Base-by-base conservation (phyloP, 805 yeast species). In the Candida manassasensis region DNA sequence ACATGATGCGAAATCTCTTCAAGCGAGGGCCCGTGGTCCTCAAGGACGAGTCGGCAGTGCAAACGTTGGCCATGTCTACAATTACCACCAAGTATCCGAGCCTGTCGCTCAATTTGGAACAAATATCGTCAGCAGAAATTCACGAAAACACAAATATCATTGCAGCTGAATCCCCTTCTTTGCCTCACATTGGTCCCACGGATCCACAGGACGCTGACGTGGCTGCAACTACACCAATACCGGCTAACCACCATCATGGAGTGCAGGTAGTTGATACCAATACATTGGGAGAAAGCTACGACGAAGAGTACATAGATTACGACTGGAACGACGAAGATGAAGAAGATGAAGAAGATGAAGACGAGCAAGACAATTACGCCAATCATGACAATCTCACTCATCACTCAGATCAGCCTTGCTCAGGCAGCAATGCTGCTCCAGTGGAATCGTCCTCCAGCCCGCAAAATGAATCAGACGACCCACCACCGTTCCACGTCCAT, bases 401-500 rank as follows among this genome's bases (percentile, higher is more conserved):
- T 29, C 21, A 21, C 9, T 21, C 11, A 11, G 13, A 26, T 15
- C 17, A 28, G 9, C 7, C n/a, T 28, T n/a, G 7, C 16, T 12
- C 9, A 6, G 26, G 27, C 11, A 6, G 12, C 8, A 11, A 10
- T 9, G 12, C 34, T n/a, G 17, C 27, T 8, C n/a, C 27, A 14
- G 21, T 11, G 12, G 42, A 24, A 6, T 24, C 12, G 12, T 24
- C 27, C 12, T 5, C 27, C 12, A n/a, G 14, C 12, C 14, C 8
- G 9, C 6, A 6, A 7, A 7, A 7, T 34, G 21, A 19, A 25
- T 19, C 29, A 18, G 49, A 35, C 9, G 49, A 43, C 15, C 73
- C 71, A 1, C 75, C 76, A 9, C 59, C 65, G 2, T 74, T 74
- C 44, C 57, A 57, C 29, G 64, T 67, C 4, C 63, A 61, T 37